Evolutionary conservation across 371 early-diverging fungal genomes (phyloP).

Genomic region (Lichtheimia corymbifera): DNA sequence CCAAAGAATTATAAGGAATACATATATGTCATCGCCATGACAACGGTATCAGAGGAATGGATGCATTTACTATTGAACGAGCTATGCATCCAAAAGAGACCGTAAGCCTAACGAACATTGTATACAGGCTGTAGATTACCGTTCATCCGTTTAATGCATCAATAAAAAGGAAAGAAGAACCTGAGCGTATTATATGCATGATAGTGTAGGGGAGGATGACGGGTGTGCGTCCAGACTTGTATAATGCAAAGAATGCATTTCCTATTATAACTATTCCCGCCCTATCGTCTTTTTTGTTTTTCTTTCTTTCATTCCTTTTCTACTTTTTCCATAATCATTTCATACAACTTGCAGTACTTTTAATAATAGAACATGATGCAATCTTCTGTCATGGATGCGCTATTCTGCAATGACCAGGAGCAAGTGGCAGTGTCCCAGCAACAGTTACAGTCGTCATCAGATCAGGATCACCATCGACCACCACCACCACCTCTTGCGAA

Average conservation of each 20-base stretch:
- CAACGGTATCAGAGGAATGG: conserved; percentile 17
- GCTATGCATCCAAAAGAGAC: conserved; percentile 27
- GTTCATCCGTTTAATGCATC: background rate
- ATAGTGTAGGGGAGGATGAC: too few relatives aligned
- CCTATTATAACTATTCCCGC: conserved; percentile 1
- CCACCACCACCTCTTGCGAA: too few relatives aligned
- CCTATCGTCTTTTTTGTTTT: background rate
- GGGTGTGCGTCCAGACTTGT: too few relatives aligned
- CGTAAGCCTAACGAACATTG: background rate
- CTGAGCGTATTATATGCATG: too few relatives aligned
- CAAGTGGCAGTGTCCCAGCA: background rate
- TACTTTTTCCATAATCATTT: background rate
- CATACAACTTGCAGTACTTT: too few relatives aligned
- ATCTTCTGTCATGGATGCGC: background rate
- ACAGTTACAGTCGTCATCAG: too few relatives aligned
- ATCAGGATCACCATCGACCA: too few relatives aligned
- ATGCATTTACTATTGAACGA: conserved; percentile 52
- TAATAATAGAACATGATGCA: background rate
- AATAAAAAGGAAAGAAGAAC: too few relatives aligned
- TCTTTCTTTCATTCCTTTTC: background rate
- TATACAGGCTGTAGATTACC: too few relatives aligned
- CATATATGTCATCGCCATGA: too few relatives aligned
- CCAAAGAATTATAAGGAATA: too few relatives aligned
- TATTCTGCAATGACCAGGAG: background rate
- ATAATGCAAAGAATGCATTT: conserved; percentile 7